A percentile compares a stretch with the other conserved stretches of the same genome.
Conservation (phyloP, 352 stramenopile genomes). For the Ophiocytium majus region DNA sequence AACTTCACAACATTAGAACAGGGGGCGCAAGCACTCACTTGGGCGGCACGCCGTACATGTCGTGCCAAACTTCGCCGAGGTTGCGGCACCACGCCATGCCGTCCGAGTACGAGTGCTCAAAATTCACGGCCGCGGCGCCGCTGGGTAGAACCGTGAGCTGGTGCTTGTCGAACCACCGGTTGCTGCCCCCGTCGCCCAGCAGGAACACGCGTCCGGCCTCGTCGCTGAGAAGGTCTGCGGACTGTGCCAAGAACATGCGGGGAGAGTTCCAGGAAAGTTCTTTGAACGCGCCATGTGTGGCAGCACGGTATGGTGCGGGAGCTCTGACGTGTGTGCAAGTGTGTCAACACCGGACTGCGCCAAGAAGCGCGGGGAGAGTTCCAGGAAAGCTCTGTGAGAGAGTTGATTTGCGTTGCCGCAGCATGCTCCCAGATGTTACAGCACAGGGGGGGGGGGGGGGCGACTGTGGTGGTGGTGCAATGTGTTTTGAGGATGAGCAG, state of each 20-base stretch:
- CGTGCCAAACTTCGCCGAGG: constrained; percentile 73
- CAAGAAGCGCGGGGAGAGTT: not conserved
- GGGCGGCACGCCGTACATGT: constrained; percentile 50
- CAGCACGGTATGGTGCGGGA: not conserved
- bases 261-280: not conserved
- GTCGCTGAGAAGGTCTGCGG: constrained; percentile 67
- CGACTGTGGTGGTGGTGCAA: too few species aligned
- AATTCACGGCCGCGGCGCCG: constrained; percentile 82
- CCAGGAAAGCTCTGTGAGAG: not conserved
- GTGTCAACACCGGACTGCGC: not conserved
- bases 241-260: too few species aligned
- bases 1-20: too few species aligned
- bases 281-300: constrained; percentile 23
- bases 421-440: too few species aligned
- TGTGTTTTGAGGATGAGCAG: too few species aligned
- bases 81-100: constrained; percentile 85
- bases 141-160: constrained; percentile 69
- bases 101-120: constrained; percentile 88
- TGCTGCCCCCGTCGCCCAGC: constrained; percentile 69
- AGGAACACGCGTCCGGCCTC: constrained; percentile 68
- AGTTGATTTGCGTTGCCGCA: too few species aligned
- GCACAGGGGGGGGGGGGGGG: too few species aligned
- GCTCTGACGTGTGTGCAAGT: not conserved
- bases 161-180: constrained; percentile 89
- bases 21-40: too few species aligned